These are phyloP conservation scores for Pseudofabraea citricarpa DNA, from an alignment of 2,329 filamentous ascomycete genomes.

Conservation along the genomic window DNA sequence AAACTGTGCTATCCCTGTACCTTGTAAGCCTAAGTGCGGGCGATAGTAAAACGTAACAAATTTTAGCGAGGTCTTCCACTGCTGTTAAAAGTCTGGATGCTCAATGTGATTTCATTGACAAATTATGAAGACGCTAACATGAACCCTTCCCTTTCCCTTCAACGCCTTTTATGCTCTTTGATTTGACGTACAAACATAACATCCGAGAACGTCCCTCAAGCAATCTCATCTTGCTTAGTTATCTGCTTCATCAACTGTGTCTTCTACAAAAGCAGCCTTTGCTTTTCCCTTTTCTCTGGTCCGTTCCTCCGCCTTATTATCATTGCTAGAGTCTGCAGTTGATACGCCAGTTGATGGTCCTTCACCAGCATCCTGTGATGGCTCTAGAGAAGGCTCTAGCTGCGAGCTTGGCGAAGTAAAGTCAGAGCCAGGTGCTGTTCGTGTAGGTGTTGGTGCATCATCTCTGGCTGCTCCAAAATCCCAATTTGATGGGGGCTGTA, in stretches of 20 bases:
- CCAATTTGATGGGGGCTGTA: too few relatives aligned
- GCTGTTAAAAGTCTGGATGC: too few relatives aligned
- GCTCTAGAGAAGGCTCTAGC: neutral
- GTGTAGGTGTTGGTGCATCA: too few relatives aligned
- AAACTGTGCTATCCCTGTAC: too few relatives aligned
- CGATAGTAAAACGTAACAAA: too few relatives aligned
- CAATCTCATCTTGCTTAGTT: conserved; percentile 9
- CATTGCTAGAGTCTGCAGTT: conserved; percentile 4
- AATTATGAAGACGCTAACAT: neutral
- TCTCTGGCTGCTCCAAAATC: too few relatives aligned
- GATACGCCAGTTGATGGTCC: neutral
- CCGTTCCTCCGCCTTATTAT: conserved; percentile 12
- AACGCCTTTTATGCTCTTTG: neutral
- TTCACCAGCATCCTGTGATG: conserved; percentile 3
- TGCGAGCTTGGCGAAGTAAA: too few relatives aligned
- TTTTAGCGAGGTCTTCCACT: too few relatives aligned
- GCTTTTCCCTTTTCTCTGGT: conserved; percentile 36
- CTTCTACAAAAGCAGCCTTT: conserved; percentile 42
- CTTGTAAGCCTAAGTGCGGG: too few relatives aligned
- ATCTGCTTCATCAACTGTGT: conserved; percentile 31
- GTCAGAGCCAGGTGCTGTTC: too few relatives aligned
- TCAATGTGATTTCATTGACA: neutral
- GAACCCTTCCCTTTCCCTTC: neutral
- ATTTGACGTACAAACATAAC: neutral
- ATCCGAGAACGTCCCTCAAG: neutral